Base-by-base conservation (phyloP, 768 basidiomycete species). In the Neoboletus subvelutipes region DNA sequence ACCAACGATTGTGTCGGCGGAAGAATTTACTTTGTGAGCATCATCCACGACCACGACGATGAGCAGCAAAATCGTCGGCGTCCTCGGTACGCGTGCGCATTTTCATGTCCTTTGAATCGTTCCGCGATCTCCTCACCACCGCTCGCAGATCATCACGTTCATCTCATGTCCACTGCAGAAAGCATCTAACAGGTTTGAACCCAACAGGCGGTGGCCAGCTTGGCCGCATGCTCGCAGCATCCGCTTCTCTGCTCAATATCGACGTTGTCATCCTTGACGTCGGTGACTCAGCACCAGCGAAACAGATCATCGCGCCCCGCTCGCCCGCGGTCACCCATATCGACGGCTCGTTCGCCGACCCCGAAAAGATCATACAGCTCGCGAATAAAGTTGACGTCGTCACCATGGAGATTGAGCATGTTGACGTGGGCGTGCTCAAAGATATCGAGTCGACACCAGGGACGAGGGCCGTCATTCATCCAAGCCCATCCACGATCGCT, bases 381-480 rank as follows among this genome's bases (percentile, higher is more conserved):
- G 93, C 94, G 0, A 59, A 71, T 13, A 85, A 85, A 67, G 94
- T 90, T 31, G 90, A 98, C 65, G 76, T 98, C 34, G 77, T 98
- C 48, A 98, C 96, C 0, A 86, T 96, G 50, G 96, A 99, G 77
- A 98, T 98, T 34, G 96, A 99, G 73, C 97, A 99, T 66, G 93
- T 99, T 58, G 84, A 96, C 60, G 91, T 81, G 12, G 76, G 76
- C 22, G 83, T 90, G 0, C 77, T 99, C 11, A 82, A 87, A 49
- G 80, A 71, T 63, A 36, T 67, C 62, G 51, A 65, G 70, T 52
- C 68, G 56, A 13, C 72, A 70, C 13, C 33, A 3, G 64, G 69
- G 67, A 50, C 45, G 22, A 59, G 48, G 22, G 74, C 74, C 18
- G 55, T 54, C 36, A 80, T 88, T 28, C 90, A 92, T 69, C 97